Evolutionary conservation across 441 rosid species (phyloP).

Genomic region (Corymbia calophylla): DNA sequence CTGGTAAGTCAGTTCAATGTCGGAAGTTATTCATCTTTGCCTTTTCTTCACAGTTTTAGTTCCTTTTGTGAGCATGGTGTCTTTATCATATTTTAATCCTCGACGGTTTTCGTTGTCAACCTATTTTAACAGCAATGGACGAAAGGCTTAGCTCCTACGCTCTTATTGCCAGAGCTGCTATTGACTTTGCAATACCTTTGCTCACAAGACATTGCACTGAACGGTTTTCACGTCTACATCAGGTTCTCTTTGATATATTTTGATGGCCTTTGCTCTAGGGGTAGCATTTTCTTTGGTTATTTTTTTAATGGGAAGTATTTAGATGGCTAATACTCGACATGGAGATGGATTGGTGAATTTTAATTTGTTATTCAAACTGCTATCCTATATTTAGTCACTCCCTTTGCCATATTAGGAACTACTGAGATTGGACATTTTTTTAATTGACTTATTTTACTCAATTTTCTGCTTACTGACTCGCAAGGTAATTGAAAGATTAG

Average conservation of each 20-base stretch:
- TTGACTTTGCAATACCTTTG: conserved; percentile 75
- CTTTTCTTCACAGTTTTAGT: not conserved
- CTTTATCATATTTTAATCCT: not conserved
- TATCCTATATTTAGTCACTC: not conserved
- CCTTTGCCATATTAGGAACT: not conserved
- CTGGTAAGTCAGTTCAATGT: conserved; percentile 47
- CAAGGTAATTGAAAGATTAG: not conserved
- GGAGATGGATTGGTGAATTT: not conserved
- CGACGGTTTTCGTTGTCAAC: not conserved
- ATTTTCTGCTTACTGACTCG: not conserved
- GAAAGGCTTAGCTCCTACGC: conserved; percentile 96
- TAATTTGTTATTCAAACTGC: not conserved
- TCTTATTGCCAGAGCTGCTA: conserved; percentile 91
- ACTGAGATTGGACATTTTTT: not conserved
- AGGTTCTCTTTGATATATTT: conserved; percentile 46
- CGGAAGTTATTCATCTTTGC: not conserved
- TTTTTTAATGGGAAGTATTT: not conserved
- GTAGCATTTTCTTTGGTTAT: not conserved
- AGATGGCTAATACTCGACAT: not conserved
- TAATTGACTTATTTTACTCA: not conserved
- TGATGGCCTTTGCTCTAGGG: not conserved
- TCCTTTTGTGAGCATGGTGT: not conserved
- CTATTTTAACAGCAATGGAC: conserved; percentile 76
- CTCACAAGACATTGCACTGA: conserved; percentile 66
- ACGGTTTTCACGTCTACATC: conserved; percentile 67